These are phyloP conservation scores for Neotropicomus parvogracilis DNA, from an alignment of 1,284 basidiomycete species.

Conservation along the genomic window DNA sequence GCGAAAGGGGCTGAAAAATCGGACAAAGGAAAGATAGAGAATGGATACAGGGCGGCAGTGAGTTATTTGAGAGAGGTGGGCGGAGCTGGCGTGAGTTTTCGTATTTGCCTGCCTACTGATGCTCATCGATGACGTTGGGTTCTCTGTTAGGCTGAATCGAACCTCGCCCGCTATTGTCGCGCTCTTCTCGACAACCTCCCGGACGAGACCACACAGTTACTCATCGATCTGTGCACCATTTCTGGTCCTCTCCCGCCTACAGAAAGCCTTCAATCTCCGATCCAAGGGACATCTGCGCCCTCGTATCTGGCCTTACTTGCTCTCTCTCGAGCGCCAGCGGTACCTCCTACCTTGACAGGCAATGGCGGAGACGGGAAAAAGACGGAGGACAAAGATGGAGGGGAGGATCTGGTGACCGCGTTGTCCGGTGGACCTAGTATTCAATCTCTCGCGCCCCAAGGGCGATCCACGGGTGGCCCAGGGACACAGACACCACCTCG, in stretches of 20 bases:
- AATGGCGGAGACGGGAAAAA: slow-evolving; percentile 34
- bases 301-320: slow-evolving; percentile 80
- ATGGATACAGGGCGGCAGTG: slow-evolving; percentile 71
- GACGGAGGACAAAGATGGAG: slow-evolving; percentile 16
- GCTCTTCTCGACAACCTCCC: slow-evolving; percentile 81
- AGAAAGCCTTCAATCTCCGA: slow-evolving; percentile 19
- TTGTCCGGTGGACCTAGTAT: slow-evolving; percentile 14
- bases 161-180: slow-evolving; percentile 80
- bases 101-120: background rate
- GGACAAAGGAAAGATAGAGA: slow-evolving; percentile 24
- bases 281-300: slow-evolving; percentile 38
- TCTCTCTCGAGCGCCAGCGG: slow-evolving; percentile 51
- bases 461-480: slow-evolving; percentile 16
- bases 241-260: slow-evolving; percentile 44
- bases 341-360: slow-evolving; percentile 39
- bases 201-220: slow-evolving; percentile 82
- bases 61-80: slow-evolving; percentile 77
- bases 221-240: slow-evolving; percentile 90
- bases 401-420: slow-evolving; percentile 18
- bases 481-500: slow-evolving; percentile 36
- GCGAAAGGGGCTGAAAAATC: slow-evolving; percentile 11
- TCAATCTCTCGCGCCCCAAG: slow-evolving; percentile 12
- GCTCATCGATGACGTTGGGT: background rate
- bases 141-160: slow-evolving; percentile 64
- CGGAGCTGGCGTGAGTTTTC: slow-evolving; percentile 63